phyloP scores from a whole-genome alignment of 2,329 filamentous ascomycete species.

The Phyllosticta paracitricarpa region DNA sequence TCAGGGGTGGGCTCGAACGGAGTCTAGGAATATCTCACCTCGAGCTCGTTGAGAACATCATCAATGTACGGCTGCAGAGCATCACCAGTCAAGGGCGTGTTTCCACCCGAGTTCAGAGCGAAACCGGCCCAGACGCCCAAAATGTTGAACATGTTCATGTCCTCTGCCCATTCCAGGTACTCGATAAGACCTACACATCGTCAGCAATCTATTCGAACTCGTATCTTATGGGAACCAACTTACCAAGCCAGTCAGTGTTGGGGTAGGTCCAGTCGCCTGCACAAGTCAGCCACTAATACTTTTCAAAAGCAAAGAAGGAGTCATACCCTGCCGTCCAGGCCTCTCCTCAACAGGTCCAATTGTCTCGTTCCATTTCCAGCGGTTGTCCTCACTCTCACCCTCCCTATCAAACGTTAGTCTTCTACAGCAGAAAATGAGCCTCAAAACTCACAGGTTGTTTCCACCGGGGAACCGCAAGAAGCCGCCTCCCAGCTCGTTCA shows the following conservation, averaged over 20 bases:
- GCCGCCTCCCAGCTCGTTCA: conserved; percentile 13
- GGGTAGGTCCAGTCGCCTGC: conserved; percentile 48
- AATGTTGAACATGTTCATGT: conserved; percentile 47
- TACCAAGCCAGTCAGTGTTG: conserved; percentile 50
- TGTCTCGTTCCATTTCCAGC: conserved; percentile 42
- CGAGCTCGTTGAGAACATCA: conserved; percentile 52
- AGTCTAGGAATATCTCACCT: conserved; percentile 19
- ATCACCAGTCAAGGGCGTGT: conserved; percentile 37
- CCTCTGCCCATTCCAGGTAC: conserved; percentile 52
- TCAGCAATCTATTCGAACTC: background rate
- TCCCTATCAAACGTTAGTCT: conserved; percentile 14
- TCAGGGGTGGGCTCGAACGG: background rate
- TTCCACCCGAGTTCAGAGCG: conserved; percentile 33
- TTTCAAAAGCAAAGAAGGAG: conserved; percentile 31
- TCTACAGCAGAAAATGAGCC: background rate
- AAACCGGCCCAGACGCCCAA: conserved; percentile 51
- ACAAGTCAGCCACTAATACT: conserved; percentile 15
- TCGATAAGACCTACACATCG: conserved; percentile 40
- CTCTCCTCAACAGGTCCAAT: conserved; percentile 44
- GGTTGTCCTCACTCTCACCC: conserved; percentile 30
- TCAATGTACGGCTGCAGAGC: conserved; percentile 49
- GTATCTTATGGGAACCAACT: background rate
- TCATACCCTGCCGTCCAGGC: conserved; percentile 46
- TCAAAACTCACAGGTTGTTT: conserved; percentile 35
- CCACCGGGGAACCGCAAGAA: conserved; percentile 57